Percentiles rank a stretch among this genome's conserved stretches.
These are phyloP conservation scores for Anethum foeniculum DNA, from an alignment of 140 eudicot species.

Conservation along the genomic window DNA sequence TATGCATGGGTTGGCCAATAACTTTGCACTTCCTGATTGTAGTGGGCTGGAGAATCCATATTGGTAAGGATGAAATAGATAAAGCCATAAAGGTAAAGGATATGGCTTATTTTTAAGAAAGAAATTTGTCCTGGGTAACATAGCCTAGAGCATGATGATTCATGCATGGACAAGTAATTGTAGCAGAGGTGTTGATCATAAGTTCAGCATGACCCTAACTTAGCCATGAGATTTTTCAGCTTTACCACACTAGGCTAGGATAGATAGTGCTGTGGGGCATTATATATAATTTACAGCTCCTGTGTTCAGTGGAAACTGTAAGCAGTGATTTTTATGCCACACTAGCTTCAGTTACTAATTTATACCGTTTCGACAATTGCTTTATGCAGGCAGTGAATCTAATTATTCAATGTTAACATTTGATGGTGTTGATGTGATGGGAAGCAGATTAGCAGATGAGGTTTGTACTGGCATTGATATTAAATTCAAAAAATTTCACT, in stretches of 20 bases:
- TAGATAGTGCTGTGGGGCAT: neutral
- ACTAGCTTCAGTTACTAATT: slow-evolving; percentile 7
- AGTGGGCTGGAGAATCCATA: neutral
- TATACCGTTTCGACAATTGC: slow-evolving; percentile 18
- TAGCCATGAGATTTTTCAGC: neutral
- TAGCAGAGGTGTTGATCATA: neutral
- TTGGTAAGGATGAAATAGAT: neutral
- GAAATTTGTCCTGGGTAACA: neutral
- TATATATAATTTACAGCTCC: neutral
- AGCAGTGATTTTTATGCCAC: neutral
- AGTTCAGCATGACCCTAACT: neutral
- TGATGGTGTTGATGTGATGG: slow-evolving; percentile 95
- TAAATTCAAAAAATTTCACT: neutral
- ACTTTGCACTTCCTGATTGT: neutral
- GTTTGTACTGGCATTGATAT: slow-evolving; percentile 26
- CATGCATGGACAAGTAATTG: neutral
- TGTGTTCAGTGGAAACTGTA: slow-evolving; percentile 33
- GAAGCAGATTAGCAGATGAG: slow-evolving; percentile 88
- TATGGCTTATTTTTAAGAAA: neutral
- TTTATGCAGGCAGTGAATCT: slow-evolving; percentile 68
- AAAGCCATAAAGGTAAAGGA: too few relatives aligned
- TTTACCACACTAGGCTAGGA: neutral
- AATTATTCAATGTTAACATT: slow-evolving; percentile 69
- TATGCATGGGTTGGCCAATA: neutral
- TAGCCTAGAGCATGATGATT: neutral